These are phyloP conservation scores for Cordyceps farinosa DNA, from an alignment of 2,329 filamentous ascomycete species.

Conservation along the genomic window DNA sequence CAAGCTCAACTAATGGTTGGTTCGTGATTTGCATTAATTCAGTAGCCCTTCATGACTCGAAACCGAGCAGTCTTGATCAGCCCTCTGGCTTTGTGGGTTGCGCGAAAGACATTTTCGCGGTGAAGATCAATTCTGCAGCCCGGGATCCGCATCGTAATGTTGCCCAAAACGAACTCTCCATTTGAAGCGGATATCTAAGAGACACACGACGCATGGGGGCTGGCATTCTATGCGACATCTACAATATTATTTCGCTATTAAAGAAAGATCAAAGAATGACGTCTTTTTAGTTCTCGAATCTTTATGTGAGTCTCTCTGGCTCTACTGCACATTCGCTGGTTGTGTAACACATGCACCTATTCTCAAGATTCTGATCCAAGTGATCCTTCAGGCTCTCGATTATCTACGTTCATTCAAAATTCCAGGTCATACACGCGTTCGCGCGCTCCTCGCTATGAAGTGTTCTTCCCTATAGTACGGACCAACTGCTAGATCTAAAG, in stretches of 20 bases:
- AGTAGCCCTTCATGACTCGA: not conserved
- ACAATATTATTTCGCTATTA: no score
- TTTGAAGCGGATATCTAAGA: not conserved
- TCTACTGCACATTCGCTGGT: not conserved
- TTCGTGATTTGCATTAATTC: not conserved
- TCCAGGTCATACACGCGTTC: not conserved
- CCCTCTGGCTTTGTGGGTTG: not conserved
- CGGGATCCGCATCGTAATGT: not conserved
- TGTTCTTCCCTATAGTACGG: no score
- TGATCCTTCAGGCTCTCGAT: not conserved
- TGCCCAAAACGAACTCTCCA: not conserved
- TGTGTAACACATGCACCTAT: rapidly evolving
- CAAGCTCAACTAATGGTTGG: not conserved
- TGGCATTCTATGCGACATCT: not conserved
- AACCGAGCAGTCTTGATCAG: not conserved
- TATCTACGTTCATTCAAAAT: not conserved
- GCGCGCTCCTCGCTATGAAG: not conserved
- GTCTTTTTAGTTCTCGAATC: not conserved
- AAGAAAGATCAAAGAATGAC: no score
- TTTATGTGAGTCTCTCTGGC: not conserved
- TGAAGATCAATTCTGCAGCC: not conserved
- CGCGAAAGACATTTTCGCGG: not conserved
- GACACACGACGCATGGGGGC: not conserved
- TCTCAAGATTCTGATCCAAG: not conserved
- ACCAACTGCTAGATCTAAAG: no score